phyloP scores from a whole-genome alignment of 2,329 filamentous ascomycete species.

The Ophiocordyceps camponoti-leonardi region DNA sequence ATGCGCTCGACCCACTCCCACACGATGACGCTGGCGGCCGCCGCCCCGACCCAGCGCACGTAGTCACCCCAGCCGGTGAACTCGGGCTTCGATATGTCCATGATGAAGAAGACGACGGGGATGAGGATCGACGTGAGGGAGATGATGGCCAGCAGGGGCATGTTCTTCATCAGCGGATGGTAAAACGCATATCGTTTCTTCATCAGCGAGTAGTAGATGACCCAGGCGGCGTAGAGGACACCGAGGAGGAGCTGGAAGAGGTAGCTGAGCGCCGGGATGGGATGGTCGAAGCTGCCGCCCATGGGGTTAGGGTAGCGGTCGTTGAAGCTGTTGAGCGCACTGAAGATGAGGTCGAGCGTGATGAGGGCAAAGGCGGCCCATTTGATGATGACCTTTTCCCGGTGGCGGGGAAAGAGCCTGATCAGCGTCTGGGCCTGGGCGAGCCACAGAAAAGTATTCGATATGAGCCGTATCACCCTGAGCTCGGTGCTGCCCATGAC shows the following conservation, averaged over 20 bases:
- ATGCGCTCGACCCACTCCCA: slow-evolving; percentile 98
- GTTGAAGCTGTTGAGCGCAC: slow-evolving; percentile 71
- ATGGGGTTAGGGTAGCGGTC: slow-evolving; percentile 37
- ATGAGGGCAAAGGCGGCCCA: slow-evolving; percentile 96
- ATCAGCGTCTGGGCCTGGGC: slow-evolving; percentile 95
- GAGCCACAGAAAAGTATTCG: slow-evolving; percentile 91
- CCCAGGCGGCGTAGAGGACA: slow-evolving; percentile 80
- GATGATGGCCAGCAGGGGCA: slow-evolving; percentile 61
- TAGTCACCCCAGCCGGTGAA: slow-evolving; percentile 91
- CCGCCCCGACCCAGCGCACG: slow-evolving; percentile 88
- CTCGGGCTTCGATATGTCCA: slow-evolving; percentile 72
- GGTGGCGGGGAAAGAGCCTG: slow-evolving; percentile 83
- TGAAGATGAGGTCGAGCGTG: slow-evolving; percentile 77
- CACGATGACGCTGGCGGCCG: slow-evolving; percentile 86
- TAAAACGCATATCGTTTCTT: slow-evolving; percentile 86
- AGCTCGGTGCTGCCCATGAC: slow-evolving; percentile 77
- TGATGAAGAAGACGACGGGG: slow-evolving; percentile 81
- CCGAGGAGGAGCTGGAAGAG: slow-evolving; percentile 78
- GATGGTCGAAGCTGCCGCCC: slow-evolving; percentile 67
- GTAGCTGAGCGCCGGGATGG: slow-evolving; percentile 80
- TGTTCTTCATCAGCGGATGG: slow-evolving; percentile 80
- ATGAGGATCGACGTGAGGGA: slow-evolving; percentile 72
- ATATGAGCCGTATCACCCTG: slow-evolving; percentile 80
- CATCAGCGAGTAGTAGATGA: slow-evolving; percentile 83
- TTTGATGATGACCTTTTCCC: slow-evolving; percentile 97